These are phyloP conservation scores for Suhomyces panamericanus DNA, from an alignment of 1,139 yeast species.

Conservation along the genomic window DNA sequence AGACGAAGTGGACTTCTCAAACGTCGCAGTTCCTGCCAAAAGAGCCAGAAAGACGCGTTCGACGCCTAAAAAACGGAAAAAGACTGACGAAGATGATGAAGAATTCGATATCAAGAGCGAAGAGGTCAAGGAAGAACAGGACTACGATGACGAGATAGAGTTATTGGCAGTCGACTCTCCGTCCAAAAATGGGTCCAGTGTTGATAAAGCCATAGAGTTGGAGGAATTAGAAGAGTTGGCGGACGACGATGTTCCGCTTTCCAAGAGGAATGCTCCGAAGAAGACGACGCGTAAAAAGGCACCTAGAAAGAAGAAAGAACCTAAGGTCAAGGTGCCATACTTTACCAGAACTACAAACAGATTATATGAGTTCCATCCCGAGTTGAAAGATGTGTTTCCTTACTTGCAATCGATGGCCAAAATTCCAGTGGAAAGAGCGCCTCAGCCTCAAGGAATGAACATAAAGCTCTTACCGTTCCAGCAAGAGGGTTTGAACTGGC, in stretches of 20 bases:
- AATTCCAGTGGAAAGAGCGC: slow-evolving; percentile 58
- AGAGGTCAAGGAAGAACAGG: slow-evolving; percentile 27
- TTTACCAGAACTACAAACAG: slow-evolving; percentile 65
- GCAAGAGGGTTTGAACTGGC: slow-evolving; percentile 90
- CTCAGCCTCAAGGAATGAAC: slow-evolving; percentile 79
- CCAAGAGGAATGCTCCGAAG: slow-evolving; percentile 18
- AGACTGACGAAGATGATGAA: slow-evolving; percentile 20
- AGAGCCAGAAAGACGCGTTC: slow-evolving; percentile 22
- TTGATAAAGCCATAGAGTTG: slow-evolving; percentile 26
- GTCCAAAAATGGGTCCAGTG: slow-evolving; percentile 22
- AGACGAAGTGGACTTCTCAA: slow-evolving; percentile 18
- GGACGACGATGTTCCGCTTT: slow-evolving; percentile 27
- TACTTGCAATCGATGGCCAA: slow-evolving; percentile 52
- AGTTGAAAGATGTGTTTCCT: slow-evolving; percentile 69
- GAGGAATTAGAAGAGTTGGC: slow-evolving; percentile 22
- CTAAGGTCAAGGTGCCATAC: slow-evolving; percentile 63
- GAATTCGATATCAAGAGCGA: slow-evolving; percentile 22
- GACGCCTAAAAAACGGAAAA: slow-evolving; percentile 15
- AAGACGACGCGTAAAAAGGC: slow-evolving; percentile 18
- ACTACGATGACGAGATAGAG: slow-evolving; percentile 19
- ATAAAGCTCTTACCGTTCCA: slow-evolving; percentile 84
- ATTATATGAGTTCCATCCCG: slow-evolving; percentile 75
- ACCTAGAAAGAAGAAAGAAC: slow-evolving; percentile 38
- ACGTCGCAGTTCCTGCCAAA: slow-evolving; percentile 16
- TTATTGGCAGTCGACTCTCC: slow-evolving; percentile 16